Percentiles rank a stretch among this genome's conserved stretches.
These are phyloP conservation scores for Cutaneotrichosporon dermatis DNA, from an alignment of 1,284 basidiomycete species.

Conservation along the genomic window DNA sequence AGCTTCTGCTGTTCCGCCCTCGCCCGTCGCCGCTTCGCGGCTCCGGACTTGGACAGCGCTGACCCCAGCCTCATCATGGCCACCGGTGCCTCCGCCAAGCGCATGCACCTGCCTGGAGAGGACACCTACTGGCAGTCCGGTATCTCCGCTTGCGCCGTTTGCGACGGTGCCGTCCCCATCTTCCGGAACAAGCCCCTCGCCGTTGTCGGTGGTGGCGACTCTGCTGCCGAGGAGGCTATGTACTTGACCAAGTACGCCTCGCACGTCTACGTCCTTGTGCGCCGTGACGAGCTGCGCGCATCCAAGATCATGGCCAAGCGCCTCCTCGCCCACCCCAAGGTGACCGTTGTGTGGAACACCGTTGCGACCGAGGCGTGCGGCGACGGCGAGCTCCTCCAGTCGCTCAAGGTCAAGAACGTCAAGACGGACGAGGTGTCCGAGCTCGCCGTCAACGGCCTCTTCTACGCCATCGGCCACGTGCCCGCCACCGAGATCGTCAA, in stretches of 20 bases:
- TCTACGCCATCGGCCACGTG: slow-evolving; percentile 96
- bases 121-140: slow-evolving; percentile 97
- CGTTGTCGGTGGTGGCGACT: slow-evolving; percentile 96
- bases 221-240: slow-evolving; percentile 97
- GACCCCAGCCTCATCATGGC: slow-evolving; percentile 70
- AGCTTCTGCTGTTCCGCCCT: no score
- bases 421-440: slow-evolving; percentile 75
- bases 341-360: slow-evolving; percentile 66
- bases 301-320: slow-evolving; percentile 99
- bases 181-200: slow-evolving; percentile 97
- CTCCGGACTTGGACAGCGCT: no score
- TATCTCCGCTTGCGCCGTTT: slow-evolving; percentile 97
- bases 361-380: slow-evolving; percentile 88
- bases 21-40: no score
- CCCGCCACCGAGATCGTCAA: slow-evolving; percentile 87
- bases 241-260: slow-evolving; percentile 91
- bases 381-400: slow-evolving; percentile 85
- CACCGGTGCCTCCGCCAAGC: slow-evolving; percentile 92
- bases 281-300: slow-evolving; percentile 85
- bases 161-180: slow-evolving; percentile 97
- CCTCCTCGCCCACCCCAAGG: slow-evolving; percentile 81
- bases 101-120: slow-evolving; percentile 86
- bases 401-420: slow-evolving; percentile 76
- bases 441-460: slow-evolving; percentile 84
- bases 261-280: slow-evolving; percentile 92